phyloP scores from a whole-genome alignment of 176 grass and related monocot species.

The Stipa capillata region DNA sequence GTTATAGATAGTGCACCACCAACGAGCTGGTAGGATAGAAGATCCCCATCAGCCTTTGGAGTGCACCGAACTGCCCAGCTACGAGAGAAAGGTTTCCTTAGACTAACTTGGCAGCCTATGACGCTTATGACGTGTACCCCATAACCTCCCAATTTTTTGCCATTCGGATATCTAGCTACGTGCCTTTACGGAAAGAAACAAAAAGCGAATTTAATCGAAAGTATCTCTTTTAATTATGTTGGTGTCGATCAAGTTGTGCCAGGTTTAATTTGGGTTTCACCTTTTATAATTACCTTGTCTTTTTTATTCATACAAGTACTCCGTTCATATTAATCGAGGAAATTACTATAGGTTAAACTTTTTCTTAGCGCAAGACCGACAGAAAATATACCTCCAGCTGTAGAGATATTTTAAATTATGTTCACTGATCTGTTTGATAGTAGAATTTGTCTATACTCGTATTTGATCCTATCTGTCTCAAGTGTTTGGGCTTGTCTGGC shows the following conservation, averaged over 20 bases:
- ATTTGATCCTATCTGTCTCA: neutral
- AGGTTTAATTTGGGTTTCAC: neutral
- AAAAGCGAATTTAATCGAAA: neutral
- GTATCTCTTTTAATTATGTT: neutral
- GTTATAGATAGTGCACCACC: neutral
- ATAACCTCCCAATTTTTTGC: slow-evolving; percentile 13
- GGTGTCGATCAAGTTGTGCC: too few relatives aligned
- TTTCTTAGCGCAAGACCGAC: neutral
- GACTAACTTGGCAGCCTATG: slow-evolving; percentile 25
- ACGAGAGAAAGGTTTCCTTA: slow-evolving; percentile 26
- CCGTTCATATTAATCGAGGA: neutral
- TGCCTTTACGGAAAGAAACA: neutral
- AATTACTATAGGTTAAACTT: neutral
- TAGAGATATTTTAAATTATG: neutral
- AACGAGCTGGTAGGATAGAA: slow-evolving; percentile 9
- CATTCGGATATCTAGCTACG: neutral
- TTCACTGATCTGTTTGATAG: neutral
- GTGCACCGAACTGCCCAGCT: slow-evolving; percentile 18
- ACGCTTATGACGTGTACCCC: slow-evolving; percentile 25
- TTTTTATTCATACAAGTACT: too few relatives aligned
- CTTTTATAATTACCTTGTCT: neutral
- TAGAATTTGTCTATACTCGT: neutral
- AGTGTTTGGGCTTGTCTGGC: neutral
- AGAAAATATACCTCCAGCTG: neutral
- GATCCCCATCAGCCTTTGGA: slow-evolving; percentile 25